A percentile compares a stretch with the other conserved stretches of the same genome.
phyloP scores from a whole-genome alignment of 2,329 filamentous ascomycete species.

The Penicillium sp. region DNA sequence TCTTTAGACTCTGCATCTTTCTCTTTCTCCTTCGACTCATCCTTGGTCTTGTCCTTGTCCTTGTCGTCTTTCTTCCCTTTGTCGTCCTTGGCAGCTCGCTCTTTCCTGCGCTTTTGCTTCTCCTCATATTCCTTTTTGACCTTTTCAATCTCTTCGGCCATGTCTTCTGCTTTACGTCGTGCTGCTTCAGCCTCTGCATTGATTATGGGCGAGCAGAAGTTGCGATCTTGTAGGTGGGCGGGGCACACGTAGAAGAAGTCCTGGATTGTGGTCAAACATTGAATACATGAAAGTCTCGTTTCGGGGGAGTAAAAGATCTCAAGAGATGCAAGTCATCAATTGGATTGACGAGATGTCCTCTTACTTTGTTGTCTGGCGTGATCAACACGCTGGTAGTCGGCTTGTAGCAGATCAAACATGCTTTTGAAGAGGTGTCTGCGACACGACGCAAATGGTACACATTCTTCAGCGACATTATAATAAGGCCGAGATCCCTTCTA shows the following conservation, averaged over 20 bases:
- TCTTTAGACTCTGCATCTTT: constrained; percentile 37
- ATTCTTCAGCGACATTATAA: constrained; percentile 56
- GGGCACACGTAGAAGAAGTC: constrained; percentile 93
- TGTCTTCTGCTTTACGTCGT: constrained; percentile 42
- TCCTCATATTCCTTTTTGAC: constrained; percentile 62
- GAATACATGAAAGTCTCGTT: constrained; percentile 1
- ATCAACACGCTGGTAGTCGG: constrained; percentile 81
- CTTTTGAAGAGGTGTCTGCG: constrained; percentile 73
- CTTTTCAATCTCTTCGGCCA: constrained; percentile 45
- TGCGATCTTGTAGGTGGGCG: constrained; percentile 72
- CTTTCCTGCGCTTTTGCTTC: constrained; percentile 67
- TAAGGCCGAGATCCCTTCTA: constrained; percentile 29
- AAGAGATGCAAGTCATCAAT: not conserved
- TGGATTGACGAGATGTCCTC: not conserved
- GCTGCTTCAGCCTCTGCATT: constrained; percentile 42
- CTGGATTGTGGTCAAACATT: constrained; percentile 33
- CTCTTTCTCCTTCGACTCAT: constrained; percentile 40
- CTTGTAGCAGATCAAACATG: constrained; percentile 90
- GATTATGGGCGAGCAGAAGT: constrained; percentile 64
- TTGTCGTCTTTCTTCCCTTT: constrained; percentile 47
- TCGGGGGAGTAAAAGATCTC: not conserved
- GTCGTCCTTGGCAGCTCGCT: constrained; percentile 51
- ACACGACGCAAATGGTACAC: constrained; percentile 81
- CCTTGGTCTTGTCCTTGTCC: constrained; percentile 37
- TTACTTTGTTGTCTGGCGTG: constrained; percentile 81